These are phyloP conservation scores for Westerdykella sp. DNA, from an alignment of 2,329 filamentous ascomycete species.

Conservation along the genomic window DNA sequence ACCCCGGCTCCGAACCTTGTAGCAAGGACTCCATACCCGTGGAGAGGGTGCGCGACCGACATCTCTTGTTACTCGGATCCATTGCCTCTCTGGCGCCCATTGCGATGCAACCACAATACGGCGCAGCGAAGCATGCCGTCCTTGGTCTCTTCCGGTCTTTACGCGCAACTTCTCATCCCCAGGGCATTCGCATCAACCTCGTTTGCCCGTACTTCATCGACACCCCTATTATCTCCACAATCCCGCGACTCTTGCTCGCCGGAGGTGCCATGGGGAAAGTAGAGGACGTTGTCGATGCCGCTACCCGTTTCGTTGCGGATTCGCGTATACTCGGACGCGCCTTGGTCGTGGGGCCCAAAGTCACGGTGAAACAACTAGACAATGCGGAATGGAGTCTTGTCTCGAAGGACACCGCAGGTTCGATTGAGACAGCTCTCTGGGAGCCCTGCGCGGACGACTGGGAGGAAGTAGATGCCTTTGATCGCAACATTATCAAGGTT, in stretches of 20 bases:
- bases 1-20: conserved; percentile 40
- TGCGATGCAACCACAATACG: conserved; percentile 48
- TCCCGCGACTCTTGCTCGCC: conserved; percentile 49
- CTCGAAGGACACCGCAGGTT: conserved; percentile 19
- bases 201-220: conserved; percentile 63
- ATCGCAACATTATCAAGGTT: conserved; percentile 48
- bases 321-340: conserved; percentile 51
- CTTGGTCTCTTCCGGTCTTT: conserved; percentile 59
- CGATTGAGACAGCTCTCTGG: conserved; percentile 48
- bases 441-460: conserved; percentile 58
- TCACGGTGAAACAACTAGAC: conserved; percentile 42
- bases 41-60: conserved; percentile 44
- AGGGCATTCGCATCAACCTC: conserved; percentile 58
- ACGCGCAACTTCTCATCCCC: conserved; percentile 43
- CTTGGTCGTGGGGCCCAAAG: conserved; percentile 53
- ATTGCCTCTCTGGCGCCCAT: conserved; percentile 49
- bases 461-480: conserved; percentile 52
- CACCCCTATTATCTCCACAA: conserved; percentile 51
- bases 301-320: conserved; percentile 56
- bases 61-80: conserved; percentile 58
- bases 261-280: conserved; percentile 50
- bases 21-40: conserved; percentile 26
- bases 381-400: conserved; percentile 27
- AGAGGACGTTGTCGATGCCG: conserved; percentile 59
- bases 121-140: conserved; percentile 59